Evolutionary conservation across 306 rosid species (phyloP), one percentile per base, ranked within the genome.

Genomic region (Prinsepia uniflora): DNA sequence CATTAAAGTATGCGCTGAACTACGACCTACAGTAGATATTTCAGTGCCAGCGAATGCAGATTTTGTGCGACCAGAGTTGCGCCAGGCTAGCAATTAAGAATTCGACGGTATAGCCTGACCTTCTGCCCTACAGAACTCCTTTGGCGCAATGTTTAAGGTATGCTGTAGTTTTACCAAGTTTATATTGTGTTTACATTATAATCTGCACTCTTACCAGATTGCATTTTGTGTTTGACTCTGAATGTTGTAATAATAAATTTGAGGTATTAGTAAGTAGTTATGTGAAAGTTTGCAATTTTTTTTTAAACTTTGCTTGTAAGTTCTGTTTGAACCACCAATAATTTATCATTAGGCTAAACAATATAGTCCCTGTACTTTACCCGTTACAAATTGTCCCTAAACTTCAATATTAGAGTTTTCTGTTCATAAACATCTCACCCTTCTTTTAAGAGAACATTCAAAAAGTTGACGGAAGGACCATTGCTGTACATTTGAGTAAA

Each of bases 51-150:
- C 84, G 36, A 88, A 94, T 82, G 99, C 99, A 4, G 99, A 94
- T 76, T 94, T 94, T 11, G 99, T 94, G 41, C 90, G 99, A 59
- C 99, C 99, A 0, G 99, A 94, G 82, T 67, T 94, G 87, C 99
- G 97, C 68, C 85, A 85, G 61, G 74, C 86, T 20, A 70, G 79
- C 79, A 84, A 82, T 67, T 88, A 77, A 75, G 81, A 24, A 52
- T 52, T 55, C 41, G 34, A 43, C 10, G 22, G 8, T 39, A 49
- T 36, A 6, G 57, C 49, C 62, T 18, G 24, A 17, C 30, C 30
- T 24, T 5, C 12, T 3, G 49, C 73, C 71, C 60, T 15, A 20
- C 30, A 15, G 42, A 71, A 20, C 12, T 22, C 77, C 18, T 60
- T 17, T 46, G 3, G 48, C 24, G 43, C 22, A 56, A 18, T 55